Base-by-base conservation (phyloP, 352 stramenopile species). In the Phytophthora cryptogea region DNA sequence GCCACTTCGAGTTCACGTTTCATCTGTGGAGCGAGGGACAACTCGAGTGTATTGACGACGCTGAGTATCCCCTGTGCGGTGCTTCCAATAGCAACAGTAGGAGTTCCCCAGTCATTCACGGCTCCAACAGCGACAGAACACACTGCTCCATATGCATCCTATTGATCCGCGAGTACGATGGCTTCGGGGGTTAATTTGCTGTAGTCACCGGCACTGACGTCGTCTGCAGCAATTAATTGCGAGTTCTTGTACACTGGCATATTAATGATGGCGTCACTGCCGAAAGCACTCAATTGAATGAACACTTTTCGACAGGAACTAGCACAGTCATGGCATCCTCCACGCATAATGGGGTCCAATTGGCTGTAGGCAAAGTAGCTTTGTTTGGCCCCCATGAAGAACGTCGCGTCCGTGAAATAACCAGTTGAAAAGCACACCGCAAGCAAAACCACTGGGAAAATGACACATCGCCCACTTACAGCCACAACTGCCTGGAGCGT, bases 301-400 rank as follows among this genome's bases (percentile, higher is more conserved):
- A 61, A n/a, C n/a, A 66, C 58, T 28, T 66, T 66, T n/a, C 58
- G 58, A 11, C 58, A 66, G 2, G 58, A 66, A 8, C 42, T 55
- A 20, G 61, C 14, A 10, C 58, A 66, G 1, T 23, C 50, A 2
- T 8, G 27, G 28, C 58, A 66, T 2, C 58, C 58, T 9, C 48
- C 58, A 30, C 49, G 48, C 58, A 66, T 61, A 2, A 66, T 39
- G 11, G 58, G 36, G 16, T 66, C 58, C 1, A 66, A 43, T 46
- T 66, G 58, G 5, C 58, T 66, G 31, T 66, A 66, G 8, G 58
- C 58, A 20, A 66, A 66, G 16, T 66, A 66, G 30, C 58, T 66
- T 13, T 60, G 32, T 9, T 59, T 43, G 13, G 58, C 32, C 28
- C 54, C 49, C 8, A 66, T 60, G 41, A 66, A 60, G 28, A 66